Evolutionary conservation across 176 grass and related monocot genomes (phyloP), one percentile per base, ranked within the genome.

Genomic region (Ananas comosus): DNA sequence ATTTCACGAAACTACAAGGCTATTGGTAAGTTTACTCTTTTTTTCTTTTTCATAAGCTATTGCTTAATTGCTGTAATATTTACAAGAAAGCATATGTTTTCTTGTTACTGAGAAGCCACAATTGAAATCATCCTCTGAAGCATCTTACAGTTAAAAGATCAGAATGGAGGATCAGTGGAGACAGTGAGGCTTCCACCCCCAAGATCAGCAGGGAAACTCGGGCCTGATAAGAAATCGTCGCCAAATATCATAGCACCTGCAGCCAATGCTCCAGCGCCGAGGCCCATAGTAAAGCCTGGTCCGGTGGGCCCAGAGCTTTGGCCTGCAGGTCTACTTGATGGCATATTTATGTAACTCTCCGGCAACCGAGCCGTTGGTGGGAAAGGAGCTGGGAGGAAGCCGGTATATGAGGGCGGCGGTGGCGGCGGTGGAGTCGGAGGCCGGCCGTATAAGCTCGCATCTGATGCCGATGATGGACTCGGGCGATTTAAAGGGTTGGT

Each of bases 171-270:
- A 49, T 92, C 72, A 0, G 64, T 56, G 17, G 84, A 88, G 28
- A 88, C 63, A 56, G 63, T 69, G 49, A 92, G 28, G 59, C 77
- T 85, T 13, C 63, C 65, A 66, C 77, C 80, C 73, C 80, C 77
- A 53, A 83, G 51, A 17, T 72, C 82, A 64, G 68, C 42, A 22
- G 63, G 49, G 9, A 92, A 82, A 75, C 65, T 77, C 71, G 80
- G 50, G 48, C 63, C 82, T n/a, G 88, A 75, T 71, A 97, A 74
- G 50, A 92, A 78, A 65, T 89, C 81, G 63, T 97, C 84, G 11
- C 89, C 89, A 77, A 97, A 90, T 79, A 97, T 88, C 71, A 78
- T 57, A 69, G 86, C 88, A 69, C 89, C 94, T 11, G 89, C 86
- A 8, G 89, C 75, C 58, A 97, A 65, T 16, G 89, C 82, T 64